A percentile compares a stretch with the other conserved stretches of the same genome.
These are phyloP conservation scores for Metarhizium sp. DNA, from an alignment of 2,329 filamentous ascomycete genomes.

Conservation along the genomic window DNA sequence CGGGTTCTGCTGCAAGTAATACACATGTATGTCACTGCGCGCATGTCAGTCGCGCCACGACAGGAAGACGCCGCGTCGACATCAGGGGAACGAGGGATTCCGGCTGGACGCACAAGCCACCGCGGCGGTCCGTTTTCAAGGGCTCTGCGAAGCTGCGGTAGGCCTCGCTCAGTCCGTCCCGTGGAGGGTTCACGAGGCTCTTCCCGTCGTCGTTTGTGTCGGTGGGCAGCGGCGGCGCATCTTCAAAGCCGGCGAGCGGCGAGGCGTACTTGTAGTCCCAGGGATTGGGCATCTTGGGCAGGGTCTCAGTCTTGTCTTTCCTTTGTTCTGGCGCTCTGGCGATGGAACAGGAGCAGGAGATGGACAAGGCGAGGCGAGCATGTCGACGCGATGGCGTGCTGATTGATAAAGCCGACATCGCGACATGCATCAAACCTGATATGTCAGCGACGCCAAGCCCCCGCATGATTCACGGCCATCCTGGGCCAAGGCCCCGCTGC, in stretches of 20 bases:
- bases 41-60: neutral
- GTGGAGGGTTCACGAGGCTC: conserved; percentile 59
- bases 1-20: conserved; percentile 59
- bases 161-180: conserved; percentile 51
- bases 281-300: conserved; percentile 11
- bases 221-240: conserved; percentile 43
- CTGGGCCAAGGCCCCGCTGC: too few relatives aligned
- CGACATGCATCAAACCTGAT: neutral
- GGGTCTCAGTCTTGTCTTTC: neutral
- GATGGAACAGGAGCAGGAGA: neutral
- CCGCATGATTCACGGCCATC: too few relatives aligned
- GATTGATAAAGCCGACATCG: neutral
- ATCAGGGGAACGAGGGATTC: neutral
- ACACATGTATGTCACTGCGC: conserved; percentile 69
- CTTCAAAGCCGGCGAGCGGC: conserved; percentile 48
- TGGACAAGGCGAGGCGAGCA: neutral
- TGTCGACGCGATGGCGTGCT: neutral
- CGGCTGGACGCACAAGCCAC: conserved; percentile 55
- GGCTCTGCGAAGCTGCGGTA: conserved; percentile 64
- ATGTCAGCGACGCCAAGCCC: too few relatives aligned
- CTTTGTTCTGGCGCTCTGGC: too few relatives aligned
- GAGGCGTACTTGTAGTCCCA: conserved; percentile 24
- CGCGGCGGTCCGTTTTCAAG: conserved; percentile 53
- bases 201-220: conserved; percentile 66
- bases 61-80: too few relatives aligned